Percentiles rank a stretch among this genome's conserved stretches.
Evolutionary conservation across 768 basidiomycete genomes (phyloP).

Genomic region (Hericium rajendrae): DNA sequence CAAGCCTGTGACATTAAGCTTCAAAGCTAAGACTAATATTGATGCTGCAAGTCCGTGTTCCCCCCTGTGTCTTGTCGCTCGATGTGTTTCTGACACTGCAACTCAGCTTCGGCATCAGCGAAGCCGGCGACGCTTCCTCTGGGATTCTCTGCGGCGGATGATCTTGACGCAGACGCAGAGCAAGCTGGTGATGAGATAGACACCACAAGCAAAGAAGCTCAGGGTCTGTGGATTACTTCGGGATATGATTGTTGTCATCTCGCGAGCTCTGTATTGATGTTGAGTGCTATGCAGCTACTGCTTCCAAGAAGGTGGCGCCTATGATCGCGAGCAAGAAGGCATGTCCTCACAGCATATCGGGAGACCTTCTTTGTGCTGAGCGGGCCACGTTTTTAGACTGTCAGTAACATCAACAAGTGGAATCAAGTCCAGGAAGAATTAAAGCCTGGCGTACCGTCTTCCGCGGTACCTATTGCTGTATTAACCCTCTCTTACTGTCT

Average conservation of each 20-base stretch:
- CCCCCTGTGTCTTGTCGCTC: too few relatives aligned
- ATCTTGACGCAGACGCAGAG: constrained; percentile 28
- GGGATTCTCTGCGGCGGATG: constrained; percentile 67
- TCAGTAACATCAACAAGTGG: constrained; percentile 92
- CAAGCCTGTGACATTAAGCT: constrained; percentile 73
- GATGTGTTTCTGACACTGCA: not conserved
- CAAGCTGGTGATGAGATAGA: constrained; percentile 28
- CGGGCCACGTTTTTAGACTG: constrained; percentile 44
- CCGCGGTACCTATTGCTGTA: constrained; percentile 3
- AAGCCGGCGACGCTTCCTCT: constrained; percentile 32
- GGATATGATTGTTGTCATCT: constrained; percentile 17
- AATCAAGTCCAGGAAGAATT: constrained; percentile 91
- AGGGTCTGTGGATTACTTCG: constrained; percentile 35
- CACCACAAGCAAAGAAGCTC: constrained; percentile 25
- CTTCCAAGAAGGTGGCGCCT: constrained; percentile 68
- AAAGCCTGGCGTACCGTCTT: constrained; percentile 19
- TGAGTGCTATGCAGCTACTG: constrained; percentile 28
- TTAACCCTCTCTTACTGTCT: not conserved
- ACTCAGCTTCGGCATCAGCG: constrained; percentile 11
- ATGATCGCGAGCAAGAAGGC: constrained; percentile 84
- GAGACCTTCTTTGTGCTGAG: too few relatives aligned
- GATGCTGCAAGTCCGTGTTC: too few relatives aligned
- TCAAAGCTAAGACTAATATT: constrained; percentile 26
- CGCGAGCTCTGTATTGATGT: constrained; percentile 21
- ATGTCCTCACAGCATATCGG: not conserved